phyloP scores from a whole-genome alignment of 768 basidiomycete genomes.

The Chalciporus chontae region DNA sequence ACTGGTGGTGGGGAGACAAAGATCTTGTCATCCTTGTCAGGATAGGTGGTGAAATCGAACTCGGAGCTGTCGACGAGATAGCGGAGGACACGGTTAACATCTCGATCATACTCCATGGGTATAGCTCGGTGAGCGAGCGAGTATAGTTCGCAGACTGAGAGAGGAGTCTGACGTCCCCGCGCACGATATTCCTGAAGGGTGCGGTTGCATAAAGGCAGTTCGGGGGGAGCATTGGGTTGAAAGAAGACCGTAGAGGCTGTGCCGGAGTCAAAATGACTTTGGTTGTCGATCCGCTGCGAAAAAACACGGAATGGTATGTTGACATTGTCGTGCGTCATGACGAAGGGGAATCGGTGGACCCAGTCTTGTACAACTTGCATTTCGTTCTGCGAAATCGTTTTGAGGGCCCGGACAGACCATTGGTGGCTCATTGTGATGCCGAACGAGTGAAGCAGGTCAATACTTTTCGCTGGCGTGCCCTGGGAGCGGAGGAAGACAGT shows the following conservation, averaged over 20 bases:
- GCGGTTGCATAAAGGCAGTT: constrained; percentile 16
- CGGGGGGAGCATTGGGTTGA: constrained; percentile 19
- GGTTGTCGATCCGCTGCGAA: constrained; percentile 37
- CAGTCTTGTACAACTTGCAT: neutral
- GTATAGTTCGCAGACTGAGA: constrained; percentile 24
- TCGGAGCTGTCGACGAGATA: constrained; percentile 28
- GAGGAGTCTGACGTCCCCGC: constrained; percentile 19
- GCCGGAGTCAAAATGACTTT: constrained; percentile 34
- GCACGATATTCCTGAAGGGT: constrained; percentile 19
- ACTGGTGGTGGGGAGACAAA: constrained; percentile 22
- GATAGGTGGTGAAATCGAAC: constrained; percentile 30
- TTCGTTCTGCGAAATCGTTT: constrained; percentile 1
- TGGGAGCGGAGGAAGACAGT: constrained; percentile 37
- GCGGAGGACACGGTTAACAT: constrained; percentile 21
- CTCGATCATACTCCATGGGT: neutral
- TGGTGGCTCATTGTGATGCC: constrained; percentile 40
- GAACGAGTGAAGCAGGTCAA: constrained; percentile 36
- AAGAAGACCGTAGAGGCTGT: constrained; percentile 34
- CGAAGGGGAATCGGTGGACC: constrained; percentile 28
- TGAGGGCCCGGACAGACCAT: constrained; percentile 23
- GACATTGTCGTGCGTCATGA: constrained; percentile 37
- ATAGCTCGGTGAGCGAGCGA: constrained; percentile 12
- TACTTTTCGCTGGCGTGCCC: constrained; percentile 35
- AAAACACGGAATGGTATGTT: constrained; percentile 35
- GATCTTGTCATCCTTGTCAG: constrained; percentile 5